Percentiles rank a stretch among this genome's conserved stretches.
Conservation (phyloP, 2,329 filamentous ascomycete species). For the Bipolaris cookei region DNA sequence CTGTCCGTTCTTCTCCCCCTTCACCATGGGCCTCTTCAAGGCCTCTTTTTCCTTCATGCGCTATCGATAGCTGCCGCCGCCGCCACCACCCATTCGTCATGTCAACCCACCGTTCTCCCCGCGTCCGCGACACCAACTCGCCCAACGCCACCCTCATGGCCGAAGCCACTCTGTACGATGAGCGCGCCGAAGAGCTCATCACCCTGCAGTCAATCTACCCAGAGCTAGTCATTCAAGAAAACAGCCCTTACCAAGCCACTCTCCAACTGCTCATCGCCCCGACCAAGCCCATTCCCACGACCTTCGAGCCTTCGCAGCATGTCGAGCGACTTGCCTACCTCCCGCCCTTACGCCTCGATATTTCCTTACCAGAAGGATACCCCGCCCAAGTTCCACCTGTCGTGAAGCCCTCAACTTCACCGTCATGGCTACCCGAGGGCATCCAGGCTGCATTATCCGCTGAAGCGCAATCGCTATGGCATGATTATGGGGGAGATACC, state of each 20-base stretch:
- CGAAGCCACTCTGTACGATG: constrained; percentile 53
- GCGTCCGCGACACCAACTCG: neutral
- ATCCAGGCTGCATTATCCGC: constrained; percentile 54
- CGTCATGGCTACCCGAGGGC: constrained; percentile 60
- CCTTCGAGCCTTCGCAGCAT: constrained; percentile 42
- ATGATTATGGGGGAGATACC: constrained; percentile 63
- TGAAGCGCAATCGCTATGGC: constrained; percentile 62
- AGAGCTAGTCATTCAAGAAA: constrained; percentile 60
- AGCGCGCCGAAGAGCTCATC: constrained; percentile 65
- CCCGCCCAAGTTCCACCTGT: constrained; percentile 60
- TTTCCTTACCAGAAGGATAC: constrained; percentile 63
- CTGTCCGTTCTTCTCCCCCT: constrained; percentile 6
- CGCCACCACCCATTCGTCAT: constrained; percentile 24
- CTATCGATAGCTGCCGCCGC: constrained; percentile 18
- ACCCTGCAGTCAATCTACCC: constrained; percentile 68
- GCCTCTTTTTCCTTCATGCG: constrained; percentile 18
- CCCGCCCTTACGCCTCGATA: constrained; percentile 61
- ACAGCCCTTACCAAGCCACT: constrained; percentile 53
- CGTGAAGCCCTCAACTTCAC: constrained; percentile 57
- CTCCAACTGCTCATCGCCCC: constrained; percentile 64
- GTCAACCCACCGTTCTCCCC: constrained; percentile 19
- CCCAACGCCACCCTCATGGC: constrained; percentile 33
- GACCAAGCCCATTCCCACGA: constrained; percentile 54
- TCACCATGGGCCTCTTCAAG: constrained; percentile 25
- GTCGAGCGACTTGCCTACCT: constrained; percentile 60